Evolutionary conservation across 495 filamentous ascomycete genomes (phyloP).

Genomic region (Cercophora newfieldiana): DNA sequence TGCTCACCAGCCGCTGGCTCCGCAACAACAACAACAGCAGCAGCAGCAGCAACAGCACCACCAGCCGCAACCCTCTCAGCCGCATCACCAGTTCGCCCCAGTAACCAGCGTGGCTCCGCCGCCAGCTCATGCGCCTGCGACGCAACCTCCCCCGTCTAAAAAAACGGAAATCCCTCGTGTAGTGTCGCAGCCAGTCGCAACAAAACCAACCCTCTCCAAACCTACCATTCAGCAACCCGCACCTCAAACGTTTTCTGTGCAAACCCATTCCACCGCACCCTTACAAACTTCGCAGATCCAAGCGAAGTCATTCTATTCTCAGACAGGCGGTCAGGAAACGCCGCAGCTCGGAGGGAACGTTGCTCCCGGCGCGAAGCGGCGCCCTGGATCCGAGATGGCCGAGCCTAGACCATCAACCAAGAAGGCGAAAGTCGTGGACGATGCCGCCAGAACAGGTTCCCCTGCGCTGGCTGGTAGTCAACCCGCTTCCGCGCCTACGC

Average conservation of each 20-base stretch:
- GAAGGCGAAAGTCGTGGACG: conserved; percentile 24
- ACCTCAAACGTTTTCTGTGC: neutral
- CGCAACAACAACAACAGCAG: neutral
- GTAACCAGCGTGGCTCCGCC: conserved; percentile 11
- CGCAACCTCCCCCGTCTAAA: conserved; percentile 15
- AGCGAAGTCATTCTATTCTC: conserved; percentile 1
- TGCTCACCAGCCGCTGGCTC: conserved; percentile 15
- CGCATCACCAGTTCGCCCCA: conserved; percentile 22
- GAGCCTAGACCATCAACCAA: conserved; percentile 20
- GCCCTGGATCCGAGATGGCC: conserved; percentile 15
- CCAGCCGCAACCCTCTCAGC: conserved; percentile 10
- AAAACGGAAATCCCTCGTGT: conserved; percentile 19
- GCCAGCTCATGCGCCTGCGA: conserved; percentile 13
- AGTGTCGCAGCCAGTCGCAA: conserved; percentile 11
- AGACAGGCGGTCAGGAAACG: neutral
- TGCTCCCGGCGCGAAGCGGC: conserved; percentile 22
- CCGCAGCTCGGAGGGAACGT: neutral
- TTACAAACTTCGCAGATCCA: conserved; percentile 2
- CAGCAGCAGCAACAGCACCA: neutral
- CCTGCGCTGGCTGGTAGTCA: neutral
- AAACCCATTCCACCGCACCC: neutral
- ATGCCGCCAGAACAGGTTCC: neutral
- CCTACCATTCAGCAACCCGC: conserved; percentile 17
- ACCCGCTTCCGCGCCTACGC: neutral
- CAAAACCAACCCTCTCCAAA: conserved; percentile 2